Evolutionary conservation across 148 eudicot species (phyloP), one percentile per base, ranked within the genome.

Genomic region (Spergularia marina): DNA sequence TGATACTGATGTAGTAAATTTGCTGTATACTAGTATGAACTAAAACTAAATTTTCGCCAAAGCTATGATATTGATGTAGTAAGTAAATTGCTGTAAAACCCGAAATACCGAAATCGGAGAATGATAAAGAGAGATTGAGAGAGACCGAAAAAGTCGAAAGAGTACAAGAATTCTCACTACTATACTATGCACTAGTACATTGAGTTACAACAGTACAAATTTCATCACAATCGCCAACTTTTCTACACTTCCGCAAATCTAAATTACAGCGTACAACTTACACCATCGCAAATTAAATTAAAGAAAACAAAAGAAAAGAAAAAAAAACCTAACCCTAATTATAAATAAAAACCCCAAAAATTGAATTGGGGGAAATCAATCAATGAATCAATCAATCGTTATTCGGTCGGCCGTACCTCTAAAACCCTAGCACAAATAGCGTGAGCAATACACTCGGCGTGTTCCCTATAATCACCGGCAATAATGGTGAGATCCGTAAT

Each of bases 401-500:
- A 51, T 30, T 65, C 34, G 44, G 39, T 20, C 41, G 4, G 12
- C 53, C 77, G 74, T 87, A 94, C 98, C 98, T 94, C 97, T 65
- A 94, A 63, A 84, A 94, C 87, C 84, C 97, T 84, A 40, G 86
- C 83, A 79, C 97, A 94, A 80, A 94, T 82, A 7, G 88, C 89
- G 49, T 86, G 84, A 10, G 95, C 95, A 72, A 94, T 90, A 53
- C 97, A 97, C 65, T 85, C 84, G 17, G 77, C 93, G 51, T 84
- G 85, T 60, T 80, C 84, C 70, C 87, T 75, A 53, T 88, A 92
- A 34, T 90, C 98, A 7, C 91, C 97, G n/a, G 98, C 97, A 62
- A 94, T 90, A 64, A 94, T 86, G 0, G 98, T 94, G 34, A 94
- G 93, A 83, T 95, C 98, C 14, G 97, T 95, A 40, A 95, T 95